These are phyloP conservation scores for Trematosphaeria pertusa DNA, from an alignment of 2,329 filamentous ascomycete genomes.

Conservation along the genomic window DNA sequence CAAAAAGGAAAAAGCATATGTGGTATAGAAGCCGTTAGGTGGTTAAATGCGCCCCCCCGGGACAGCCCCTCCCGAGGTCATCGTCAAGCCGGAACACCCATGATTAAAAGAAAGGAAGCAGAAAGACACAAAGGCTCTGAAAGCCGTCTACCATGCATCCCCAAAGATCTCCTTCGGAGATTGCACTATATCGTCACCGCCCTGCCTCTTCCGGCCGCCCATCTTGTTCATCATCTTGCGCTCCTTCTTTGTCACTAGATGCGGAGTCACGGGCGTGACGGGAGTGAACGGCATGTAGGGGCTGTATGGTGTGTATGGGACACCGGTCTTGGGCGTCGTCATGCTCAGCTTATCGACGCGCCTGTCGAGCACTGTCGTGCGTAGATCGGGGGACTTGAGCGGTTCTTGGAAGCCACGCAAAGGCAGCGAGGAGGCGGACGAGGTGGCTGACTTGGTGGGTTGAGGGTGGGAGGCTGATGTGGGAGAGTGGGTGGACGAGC, in stretches of 20 bases:
- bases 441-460: conserved; percentile 17
- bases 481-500: conserved; percentile 13
- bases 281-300: conserved; percentile 83
- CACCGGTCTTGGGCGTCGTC: conserved; percentile 61
- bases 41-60: no score
- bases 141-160: conserved; percentile 40
- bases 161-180: conserved; percentile 48
- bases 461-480: conserved; percentile 18
- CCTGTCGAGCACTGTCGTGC: conserved; percentile 54
- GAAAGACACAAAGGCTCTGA: not conserved
- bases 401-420: conserved; percentile 42
- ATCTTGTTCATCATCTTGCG: conserved; percentile 71
- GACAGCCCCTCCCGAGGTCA: no score
- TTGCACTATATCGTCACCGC: conserved; percentile 45
- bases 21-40: no score
- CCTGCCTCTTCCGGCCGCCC: conserved; percentile 67
- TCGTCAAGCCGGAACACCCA: no score
- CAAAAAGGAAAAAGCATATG: no score
- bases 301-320: conserved; percentile 74
- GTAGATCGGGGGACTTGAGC: conserved; percentile 41
- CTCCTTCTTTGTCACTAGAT: conserved; percentile 73
- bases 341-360: conserved; percentile 37
- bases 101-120: no score
- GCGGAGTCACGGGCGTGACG: conserved; percentile 77
- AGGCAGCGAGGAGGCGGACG: conserved; percentile 37